These are phyloP conservation scores for Alternaria hordeiaustralica DNA, from an alignment of 2,329 filamentous ascomycete genomes.

Conservation along the genomic window DNA sequence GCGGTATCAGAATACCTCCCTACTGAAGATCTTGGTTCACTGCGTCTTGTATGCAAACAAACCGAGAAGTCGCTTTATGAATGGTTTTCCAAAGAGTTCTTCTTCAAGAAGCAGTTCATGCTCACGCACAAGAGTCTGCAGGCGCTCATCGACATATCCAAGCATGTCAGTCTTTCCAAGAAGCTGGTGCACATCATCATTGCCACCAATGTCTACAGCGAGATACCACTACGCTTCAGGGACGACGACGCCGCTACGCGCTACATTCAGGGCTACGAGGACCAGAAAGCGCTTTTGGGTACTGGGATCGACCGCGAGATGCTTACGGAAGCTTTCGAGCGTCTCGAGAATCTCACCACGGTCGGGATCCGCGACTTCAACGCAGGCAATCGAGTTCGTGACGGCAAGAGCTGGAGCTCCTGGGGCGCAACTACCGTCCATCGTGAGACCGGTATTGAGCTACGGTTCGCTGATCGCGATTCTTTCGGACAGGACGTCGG, in stretches of 20 bases:
- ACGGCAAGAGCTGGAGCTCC: conserved; percentile 61
- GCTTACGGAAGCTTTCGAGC: conserved; percentile 63
- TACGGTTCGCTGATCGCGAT: conserved; percentile 15
- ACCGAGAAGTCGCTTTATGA: conserved; percentile 63
- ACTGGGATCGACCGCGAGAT: conserved; percentile 60
- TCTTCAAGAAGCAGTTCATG: conserved; percentile 71
- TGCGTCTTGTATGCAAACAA: conserved; percentile 63
- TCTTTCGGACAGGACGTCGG: conserved; percentile 6
- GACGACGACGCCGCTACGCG: conserved; percentile 15
- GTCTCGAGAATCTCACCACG: conserved; percentile 62
- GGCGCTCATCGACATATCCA: conserved; percentile 55
- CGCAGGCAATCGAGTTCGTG: conserved; percentile 58
- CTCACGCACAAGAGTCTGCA: conserved; percentile 63
- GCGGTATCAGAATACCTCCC: conserved; percentile 60
- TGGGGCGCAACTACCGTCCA: conserved; percentile 58
- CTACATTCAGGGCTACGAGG: conserved; percentile 29
- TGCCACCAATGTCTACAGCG: conserved; percentile 47
- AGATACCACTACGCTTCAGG: conserved; percentile 19
- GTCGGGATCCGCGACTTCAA: conserved; percentile 67
- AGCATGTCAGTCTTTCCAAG: conserved; percentile 46
- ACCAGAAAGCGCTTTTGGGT: conserved; percentile 36
- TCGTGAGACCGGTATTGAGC: conserved; percentile 44
- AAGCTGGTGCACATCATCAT: conserved; percentile 60
- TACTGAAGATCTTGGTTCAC: conserved; percentile 61
- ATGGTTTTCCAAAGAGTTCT: conserved; percentile 67